phyloP scores from a whole-genome alignment of 176 grass and related monocot genomes.

The Carex littledalei region DNA sequence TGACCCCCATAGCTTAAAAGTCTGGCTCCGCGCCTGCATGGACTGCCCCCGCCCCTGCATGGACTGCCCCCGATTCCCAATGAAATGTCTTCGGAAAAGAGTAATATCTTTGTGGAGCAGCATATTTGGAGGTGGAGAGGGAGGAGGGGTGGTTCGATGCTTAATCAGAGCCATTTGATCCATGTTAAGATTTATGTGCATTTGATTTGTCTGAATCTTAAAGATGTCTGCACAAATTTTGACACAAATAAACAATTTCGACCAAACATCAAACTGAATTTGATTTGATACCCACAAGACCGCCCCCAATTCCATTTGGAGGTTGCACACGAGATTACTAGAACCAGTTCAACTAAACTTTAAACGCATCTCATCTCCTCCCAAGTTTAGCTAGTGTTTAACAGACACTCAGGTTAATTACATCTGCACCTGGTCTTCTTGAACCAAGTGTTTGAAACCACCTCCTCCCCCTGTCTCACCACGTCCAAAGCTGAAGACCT shows the following conservation, averaged over 20 bases:
- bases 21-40: no score
- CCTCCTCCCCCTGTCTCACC: neutral
- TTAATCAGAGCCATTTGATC: no score
- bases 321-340: neutral
- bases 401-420: neutral
- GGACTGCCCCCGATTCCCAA: no score
- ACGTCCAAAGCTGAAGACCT: neutral
- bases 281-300: no score
- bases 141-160: no score
- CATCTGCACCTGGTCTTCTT: neutral
- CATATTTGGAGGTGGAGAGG: neutral
- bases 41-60: no score
- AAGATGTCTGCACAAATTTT: no score
- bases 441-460: neutral
- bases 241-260: no score
- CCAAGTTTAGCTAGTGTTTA: neutral
- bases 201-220: no score
- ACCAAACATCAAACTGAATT: no score
- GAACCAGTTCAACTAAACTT: neutral
- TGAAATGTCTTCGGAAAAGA: neutral
- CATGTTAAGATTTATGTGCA: no score
- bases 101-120: neutral
- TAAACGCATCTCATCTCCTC: neutral
- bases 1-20: no score
- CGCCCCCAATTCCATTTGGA: neutral